These are phyloP conservation scores for Periconia sp. DNA, from an alignment of 2,329 filamentous ascomycete species.

Conservation along the genomic window DNA sequence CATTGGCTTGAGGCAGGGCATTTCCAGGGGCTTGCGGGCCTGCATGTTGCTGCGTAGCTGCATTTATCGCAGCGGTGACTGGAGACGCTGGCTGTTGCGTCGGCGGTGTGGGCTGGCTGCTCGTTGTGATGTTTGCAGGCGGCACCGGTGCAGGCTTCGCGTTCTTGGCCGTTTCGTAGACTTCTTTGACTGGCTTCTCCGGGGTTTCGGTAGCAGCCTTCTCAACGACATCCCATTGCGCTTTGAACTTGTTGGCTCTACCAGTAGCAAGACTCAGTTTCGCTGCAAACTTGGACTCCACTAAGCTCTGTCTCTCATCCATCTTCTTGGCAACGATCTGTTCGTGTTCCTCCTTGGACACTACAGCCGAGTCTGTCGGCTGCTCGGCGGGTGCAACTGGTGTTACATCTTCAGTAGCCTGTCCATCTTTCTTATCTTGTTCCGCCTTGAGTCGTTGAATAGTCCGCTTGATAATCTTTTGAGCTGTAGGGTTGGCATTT, in stretches of 20 bases:
- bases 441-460: conserved; percentile 30
- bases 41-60: conserved; percentile 16
- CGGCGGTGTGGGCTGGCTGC: conserved; percentile 5
- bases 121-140: conserved; percentile 18
- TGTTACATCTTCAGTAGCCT: conserved; percentile 17
- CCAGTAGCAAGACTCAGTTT: conserved; percentile 77
- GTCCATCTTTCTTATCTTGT: conserved; percentile 10
- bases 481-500: neutral
- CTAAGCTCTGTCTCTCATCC: conserved; percentile 28
- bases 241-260: conserved; percentile 62
- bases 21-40: conserved; percentile 6
- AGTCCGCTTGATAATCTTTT: conserved; percentile 36
- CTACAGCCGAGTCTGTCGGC: conserved; percentile 1
- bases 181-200: conserved; percentile 77
- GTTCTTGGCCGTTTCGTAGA: conserved; percentile 79
- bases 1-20: conserved; percentile 17
- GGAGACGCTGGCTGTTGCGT: conserved; percentile 6
- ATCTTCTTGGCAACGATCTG: conserved; percentile 37
- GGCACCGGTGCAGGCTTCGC: conserved; percentile 51
- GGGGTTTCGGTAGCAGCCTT: conserved; percentile 85
- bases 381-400: conserved; percentile 5
- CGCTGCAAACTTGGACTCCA: conserved; percentile 60
- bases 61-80: conserved; percentile 7
- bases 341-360: conserved; percentile 39
- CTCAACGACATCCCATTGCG: conserved; percentile 77